Evolutionary conservation across 768 basidiomycete genomes (phyloP).

Genomic region (Neoboletus brunneissimus): DNA sequence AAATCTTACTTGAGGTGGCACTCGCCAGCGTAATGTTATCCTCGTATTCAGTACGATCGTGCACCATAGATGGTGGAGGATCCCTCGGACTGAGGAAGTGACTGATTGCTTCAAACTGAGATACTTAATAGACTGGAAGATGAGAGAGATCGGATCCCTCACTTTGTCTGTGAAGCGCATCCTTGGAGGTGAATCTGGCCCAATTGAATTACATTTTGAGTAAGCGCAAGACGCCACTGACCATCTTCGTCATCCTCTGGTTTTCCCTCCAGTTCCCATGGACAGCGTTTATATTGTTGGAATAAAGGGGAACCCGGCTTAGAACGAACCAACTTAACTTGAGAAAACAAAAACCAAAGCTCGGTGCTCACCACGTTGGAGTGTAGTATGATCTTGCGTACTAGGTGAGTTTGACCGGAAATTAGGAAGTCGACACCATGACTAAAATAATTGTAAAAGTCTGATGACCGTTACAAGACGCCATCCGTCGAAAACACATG

Average conservation of each 20-base stretch:
- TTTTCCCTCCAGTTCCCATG: slow-evolving; percentile 79
- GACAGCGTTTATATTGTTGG: slow-evolving; percentile 88
- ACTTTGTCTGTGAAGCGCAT: slow-evolving; percentile 74
- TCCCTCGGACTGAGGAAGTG: slow-evolving; percentile 76
- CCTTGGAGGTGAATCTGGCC: slow-evolving; percentile 66
- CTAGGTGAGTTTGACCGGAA: slow-evolving; percentile 63
- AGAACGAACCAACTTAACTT: neutral
- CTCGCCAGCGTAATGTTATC: slow-evolving; percentile 66
- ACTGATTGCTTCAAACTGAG: slow-evolving; percentile 74
- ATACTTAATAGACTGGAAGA: neutral
- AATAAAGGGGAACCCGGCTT: slow-evolving; percentile 89
- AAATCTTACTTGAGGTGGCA: slow-evolving; percentile 61
- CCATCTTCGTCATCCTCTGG: slow-evolving; percentile 86
- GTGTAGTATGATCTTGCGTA: slow-evolving; percentile 84
- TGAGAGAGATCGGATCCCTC: slow-evolving; percentile 10
- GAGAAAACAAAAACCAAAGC: neutral
- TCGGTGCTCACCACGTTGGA: slow-evolving; percentile 70
- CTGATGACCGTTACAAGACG: slow-evolving; percentile 36
- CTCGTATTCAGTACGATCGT: slow-evolving; percentile 77
- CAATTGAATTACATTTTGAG: neutral
- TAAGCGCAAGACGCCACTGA: slow-evolving; percentile 26
- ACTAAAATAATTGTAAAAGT: slow-evolving; percentile 93
- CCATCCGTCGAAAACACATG: neutral
- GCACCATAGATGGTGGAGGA: slow-evolving; percentile 73
- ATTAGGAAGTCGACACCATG: slow-evolving; percentile 87